Percentiles rank a stretch among this genome's conserved stretches.
Evolutionary conservation across 2,329 filamentous ascomycete genomes (phyloP).

Genomic region (Epichloe gansuensis): DNA sequence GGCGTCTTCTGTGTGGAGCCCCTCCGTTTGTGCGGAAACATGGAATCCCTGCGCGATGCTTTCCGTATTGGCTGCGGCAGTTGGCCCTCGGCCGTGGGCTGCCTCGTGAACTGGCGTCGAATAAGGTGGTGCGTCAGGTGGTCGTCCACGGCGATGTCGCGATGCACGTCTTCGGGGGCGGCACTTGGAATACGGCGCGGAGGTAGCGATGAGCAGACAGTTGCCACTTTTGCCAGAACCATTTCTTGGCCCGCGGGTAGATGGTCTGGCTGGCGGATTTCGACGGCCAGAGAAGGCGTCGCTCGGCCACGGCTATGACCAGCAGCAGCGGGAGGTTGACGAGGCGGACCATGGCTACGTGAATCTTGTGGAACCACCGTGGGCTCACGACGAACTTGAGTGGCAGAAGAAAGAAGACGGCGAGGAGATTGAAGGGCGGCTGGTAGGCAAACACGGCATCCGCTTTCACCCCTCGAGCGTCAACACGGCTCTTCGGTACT

Average conservation of each 20-base stretch:
- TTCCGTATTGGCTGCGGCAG: slow-evolving; percentile 16
- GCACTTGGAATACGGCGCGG: slow-evolving; percentile 59
- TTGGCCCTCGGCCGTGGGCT: slow-evolving; percentile 23
- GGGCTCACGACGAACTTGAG: slow-evolving; percentile 68
- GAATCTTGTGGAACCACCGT: slow-evolving; percentile 84
- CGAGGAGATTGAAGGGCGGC: slow-evolving; percentile 73
- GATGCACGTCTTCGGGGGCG: slow-evolving; percentile 47
- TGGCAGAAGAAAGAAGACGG: slow-evolving; percentile 60
- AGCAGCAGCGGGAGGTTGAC: slow-evolving; percentile 67
- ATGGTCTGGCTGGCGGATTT: slow-evolving; percentile 11
- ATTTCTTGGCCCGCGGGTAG: slow-evolving; percentile 19
- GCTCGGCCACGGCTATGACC: slow-evolving; percentile 58
- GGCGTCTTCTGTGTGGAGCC: slow-evolving; percentile 32
- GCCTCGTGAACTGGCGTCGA: slow-evolving; percentile 41
- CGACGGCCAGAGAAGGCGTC: slow-evolving; percentile 50
- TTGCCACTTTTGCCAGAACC: slow-evolving; percentile 55
- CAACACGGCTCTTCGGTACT: slow-evolving; percentile 68
- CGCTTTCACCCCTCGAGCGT: slow-evolving; percentile 75
- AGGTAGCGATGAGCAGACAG: slow-evolving; percentile 63
- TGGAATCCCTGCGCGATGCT: slow-evolving; percentile 41
- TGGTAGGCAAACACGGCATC: slow-evolving; percentile 75
- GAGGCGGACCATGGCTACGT: slow-evolving; percentile 61
- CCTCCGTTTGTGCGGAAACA: slow-evolving; percentile 40
- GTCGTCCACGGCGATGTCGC: slow-evolving; percentile 47
- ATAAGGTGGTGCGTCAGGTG: slow-evolving; percentile 46